phyloP scores from a whole-genome alignment of 805 yeast genomes.

The Pichia kluyveri region DNA sequence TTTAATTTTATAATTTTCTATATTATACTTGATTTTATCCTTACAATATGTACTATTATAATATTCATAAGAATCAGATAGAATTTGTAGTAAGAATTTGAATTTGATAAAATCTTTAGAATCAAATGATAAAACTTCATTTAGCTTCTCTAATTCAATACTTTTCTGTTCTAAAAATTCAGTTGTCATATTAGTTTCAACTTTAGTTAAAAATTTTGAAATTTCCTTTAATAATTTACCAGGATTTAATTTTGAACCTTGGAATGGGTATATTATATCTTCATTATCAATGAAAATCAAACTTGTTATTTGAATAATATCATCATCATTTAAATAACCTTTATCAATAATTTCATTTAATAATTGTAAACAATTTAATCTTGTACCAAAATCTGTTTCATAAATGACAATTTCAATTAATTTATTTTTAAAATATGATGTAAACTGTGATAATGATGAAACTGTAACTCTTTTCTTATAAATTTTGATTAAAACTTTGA shows the following conservation, averaged over 20 bases:
- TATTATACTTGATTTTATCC: conserved; percentile 5
- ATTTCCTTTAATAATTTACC: conserved; percentile 35
- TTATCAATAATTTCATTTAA: conserved; percentile 45
- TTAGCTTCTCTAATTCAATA: conserved; percentile 22
- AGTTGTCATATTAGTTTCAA: conserved; percentile 31
- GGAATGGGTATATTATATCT: conserved; percentile 17
- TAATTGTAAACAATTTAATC: conserved; percentile 40
- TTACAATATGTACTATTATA: conserved; percentile 14
- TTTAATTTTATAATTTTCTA: conserved; percentile 11
- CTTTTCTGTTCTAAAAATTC: conserved; percentile 30
- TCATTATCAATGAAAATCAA: conserved; percentile 27
- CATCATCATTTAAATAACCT: conserved; percentile 59
- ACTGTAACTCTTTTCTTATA: conserved; percentile 35
- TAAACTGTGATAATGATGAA: conserved; percentile 69
- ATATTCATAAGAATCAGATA: conserved; percentile 24
- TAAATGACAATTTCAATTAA: conserved; percentile 52
- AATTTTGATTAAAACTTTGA: conserved; percentile 43
- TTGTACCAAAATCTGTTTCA: conserved; percentile 50
- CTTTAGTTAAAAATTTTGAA: conserved; percentile 42
- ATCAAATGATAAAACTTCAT: conserved; percentile 19
- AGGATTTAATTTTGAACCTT: conserved; percentile 14
- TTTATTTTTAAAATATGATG: conserved; percentile 61
- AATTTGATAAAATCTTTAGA: conserved; percentile 22
- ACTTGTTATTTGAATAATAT: conserved; percentile 35
- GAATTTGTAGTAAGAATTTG: conserved; percentile 19